Percentiles rank a stretch among this genome's conserved stretches.
phyloP scores from a whole-genome alignment of 805 yeast genomes.

The Saccharomycopsis synnaedendra region DNA sequence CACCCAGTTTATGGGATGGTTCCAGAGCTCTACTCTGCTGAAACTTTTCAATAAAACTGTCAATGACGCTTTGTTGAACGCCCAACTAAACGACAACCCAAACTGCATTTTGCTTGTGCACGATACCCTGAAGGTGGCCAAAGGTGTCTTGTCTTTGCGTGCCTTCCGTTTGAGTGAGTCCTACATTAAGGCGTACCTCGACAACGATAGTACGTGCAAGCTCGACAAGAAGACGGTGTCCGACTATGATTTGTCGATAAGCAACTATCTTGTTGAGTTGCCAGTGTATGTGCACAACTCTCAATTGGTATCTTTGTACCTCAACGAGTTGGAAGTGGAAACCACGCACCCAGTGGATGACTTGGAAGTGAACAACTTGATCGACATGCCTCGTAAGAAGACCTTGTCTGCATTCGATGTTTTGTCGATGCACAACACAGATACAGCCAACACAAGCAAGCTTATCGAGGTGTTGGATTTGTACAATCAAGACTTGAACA shows the following conservation, averaged over 20 bases:
- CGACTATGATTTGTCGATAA: slow-evolving; percentile 46
- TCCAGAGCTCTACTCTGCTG: slow-evolving; percentile 59
- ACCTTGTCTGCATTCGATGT: slow-evolving; percentile 22
- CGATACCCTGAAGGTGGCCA: slow-evolving; percentile 58
- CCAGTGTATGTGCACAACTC: slow-evolving; percentile 58
- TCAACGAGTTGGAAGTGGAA: slow-evolving; percentile 23
- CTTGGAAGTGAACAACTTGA: slow-evolving; percentile 14
- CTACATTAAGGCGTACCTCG: slow-evolving; percentile 39
- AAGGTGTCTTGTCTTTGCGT: slow-evolving; percentile 51
- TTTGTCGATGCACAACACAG: slow-evolving; percentile 30
- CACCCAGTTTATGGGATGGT: slow-evolving; percentile 71
- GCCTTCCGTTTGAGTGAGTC: slow-evolving; percentile 57
- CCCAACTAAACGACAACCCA: slow-evolving; percentile 44
- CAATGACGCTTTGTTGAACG: slow-evolving; percentile 57
- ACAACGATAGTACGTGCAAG: slow-evolving; percentile 34
- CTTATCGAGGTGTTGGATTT: slow-evolving; percentile 62
- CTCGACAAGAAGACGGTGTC: slow-evolving; percentile 57
- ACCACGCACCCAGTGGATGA: slow-evolving; percentile 1
- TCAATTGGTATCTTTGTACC: slow-evolving; percentile 48
- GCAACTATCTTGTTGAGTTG: slow-evolving; percentile 62
- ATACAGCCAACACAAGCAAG: slow-evolving; percentile 36
- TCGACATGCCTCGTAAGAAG: background rate
- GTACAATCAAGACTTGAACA: slow-evolving; percentile 66
- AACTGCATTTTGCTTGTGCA: slow-evolving; percentile 47
- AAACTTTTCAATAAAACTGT: slow-evolving; percentile 54